Percentiles rank a stretch among this genome's conserved stretches.
These are phyloP conservation scores for Epichloe coenophiala DNA, from an alignment of 2,329 filamentous ascomycete genomes.

Conservation along the genomic window DNA sequence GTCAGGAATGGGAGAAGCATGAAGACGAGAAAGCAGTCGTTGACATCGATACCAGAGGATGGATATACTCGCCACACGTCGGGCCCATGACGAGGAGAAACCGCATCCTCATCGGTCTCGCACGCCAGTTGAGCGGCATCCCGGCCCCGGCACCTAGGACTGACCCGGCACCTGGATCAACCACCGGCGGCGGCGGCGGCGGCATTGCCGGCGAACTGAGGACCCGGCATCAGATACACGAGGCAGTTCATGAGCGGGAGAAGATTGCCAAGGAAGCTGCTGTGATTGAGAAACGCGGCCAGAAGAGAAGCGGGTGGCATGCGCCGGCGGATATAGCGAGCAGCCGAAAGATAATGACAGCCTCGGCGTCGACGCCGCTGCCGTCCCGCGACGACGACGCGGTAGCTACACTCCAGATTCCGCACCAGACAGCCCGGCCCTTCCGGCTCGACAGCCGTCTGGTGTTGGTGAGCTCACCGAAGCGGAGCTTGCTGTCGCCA, in stretches of 20 bases:
- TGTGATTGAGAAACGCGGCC: constrained; percentile 59
- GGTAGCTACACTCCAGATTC: constrained; percentile 25
- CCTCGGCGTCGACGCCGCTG: constrained; percentile 12
- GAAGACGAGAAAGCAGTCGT: constrained; percentile 78
- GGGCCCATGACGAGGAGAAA: constrained; percentile 82
- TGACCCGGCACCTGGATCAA: constrained; percentile 13
- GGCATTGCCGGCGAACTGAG: constrained; percentile 7
- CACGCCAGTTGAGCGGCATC: constrained; percentile 76
- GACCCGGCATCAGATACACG: constrained; percentile 19
- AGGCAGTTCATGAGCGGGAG: constrained; percentile 43
- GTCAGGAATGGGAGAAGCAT: constrained; percentile 61
- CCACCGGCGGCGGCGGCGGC: neutral
- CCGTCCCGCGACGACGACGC: constrained; percentile 16
- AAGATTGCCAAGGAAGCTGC: constrained; percentile 63
- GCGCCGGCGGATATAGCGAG: constrained; percentile 63
- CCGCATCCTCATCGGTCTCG: constrained; percentile 72
- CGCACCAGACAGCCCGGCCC: constrained; percentile 28
- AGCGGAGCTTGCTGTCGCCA: constrained; percentile 65
- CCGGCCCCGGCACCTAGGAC: constrained; percentile 55
- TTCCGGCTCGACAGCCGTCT: constrained; percentile 23
- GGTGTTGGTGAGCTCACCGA: constrained; percentile 50
- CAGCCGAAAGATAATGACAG: constrained; percentile 33
- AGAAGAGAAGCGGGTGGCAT: constrained; percentile 57
- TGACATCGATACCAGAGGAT: constrained; percentile 88
- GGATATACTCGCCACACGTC: constrained; percentile 79